Conservation (phyloP, 2,329 filamentous ascomycete genomes). For the Talaromyces marneffei region DNA sequence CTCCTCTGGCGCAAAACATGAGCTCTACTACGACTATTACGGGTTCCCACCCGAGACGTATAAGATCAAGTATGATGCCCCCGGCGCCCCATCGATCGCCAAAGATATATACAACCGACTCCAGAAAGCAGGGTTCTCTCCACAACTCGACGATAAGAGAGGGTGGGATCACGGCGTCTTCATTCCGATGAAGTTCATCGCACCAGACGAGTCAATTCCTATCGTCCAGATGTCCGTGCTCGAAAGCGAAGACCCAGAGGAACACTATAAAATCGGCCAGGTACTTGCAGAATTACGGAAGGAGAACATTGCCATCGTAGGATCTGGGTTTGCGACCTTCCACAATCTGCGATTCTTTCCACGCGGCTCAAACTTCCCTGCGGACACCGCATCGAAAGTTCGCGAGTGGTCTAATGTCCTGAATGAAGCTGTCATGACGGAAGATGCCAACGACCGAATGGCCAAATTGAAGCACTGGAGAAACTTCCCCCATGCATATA, state of each 20-base stretch:
- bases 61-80: slow-evolving; percentile 13
- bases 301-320: slow-evolving; percentile 13
- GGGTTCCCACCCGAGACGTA: slow-evolving; percentile 14
- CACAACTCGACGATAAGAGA: slow-evolving; percentile 7
- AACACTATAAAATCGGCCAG: slow-evolving; percentile 12
- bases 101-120: slow-evolving; percentile 8
- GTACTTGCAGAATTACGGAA: slow-evolving; percentile 13
- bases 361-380: not conserved
- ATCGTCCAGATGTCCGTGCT: slow-evolving; percentile 15
- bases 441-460: slow-evolving; percentile 3
- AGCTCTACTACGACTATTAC: slow-evolving; percentile 16
- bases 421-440: slow-evolving; percentile 10
- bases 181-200: slow-evolving; percentile 12
- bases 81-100: slow-evolving; percentile 9
- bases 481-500: slow-evolving; percentile 12
- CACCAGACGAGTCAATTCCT: slow-evolving; percentile 10
- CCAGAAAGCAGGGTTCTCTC: slow-evolving; percentile 9
- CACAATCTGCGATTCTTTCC: slow-evolving; percentile 13
- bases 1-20: slow-evolving; percentile 9
- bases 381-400: not conserved
- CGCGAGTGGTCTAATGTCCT: slow-evolving; percentile 11
- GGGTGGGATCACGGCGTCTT: slow-evolving; percentile 16
- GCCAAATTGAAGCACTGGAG: slow-evolving; percentile 13
- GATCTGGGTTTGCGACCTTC: slow-evolving; percentile 13
- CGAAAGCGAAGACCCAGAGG: slow-evolving; percentile 9